Percentiles rank a stretch among this genome's conserved stretches.
These are phyloP conservation scores for Mycena metata DNA, from an alignment of 768 basidiomycete genomes.

Conservation along the genomic window DNA sequence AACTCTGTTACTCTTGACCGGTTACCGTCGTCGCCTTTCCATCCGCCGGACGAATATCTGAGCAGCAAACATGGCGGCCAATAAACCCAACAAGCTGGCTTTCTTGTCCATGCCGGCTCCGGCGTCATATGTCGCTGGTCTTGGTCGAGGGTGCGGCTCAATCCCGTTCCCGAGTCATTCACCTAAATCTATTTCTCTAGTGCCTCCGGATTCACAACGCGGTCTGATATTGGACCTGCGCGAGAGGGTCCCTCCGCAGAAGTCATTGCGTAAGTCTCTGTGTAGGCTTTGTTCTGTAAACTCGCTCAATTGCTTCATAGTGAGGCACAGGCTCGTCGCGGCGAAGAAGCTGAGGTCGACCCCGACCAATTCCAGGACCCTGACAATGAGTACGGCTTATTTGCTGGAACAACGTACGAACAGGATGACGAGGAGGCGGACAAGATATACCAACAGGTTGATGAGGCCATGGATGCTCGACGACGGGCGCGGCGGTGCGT, in stretches of 20 bases:
- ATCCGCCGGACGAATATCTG: neutral
- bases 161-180: neutral
- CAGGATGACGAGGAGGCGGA: slow-evolving; percentile 99
- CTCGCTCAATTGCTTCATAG: slow-evolving; percentile 52
- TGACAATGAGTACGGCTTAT: slow-evolving; percentile 96
- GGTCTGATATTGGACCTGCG: slow-evolving; percentile 98
- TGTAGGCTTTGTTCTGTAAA: neutral
- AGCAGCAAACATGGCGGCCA: slow-evolving; percentile 54
- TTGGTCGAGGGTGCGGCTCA: slow-evolving; percentile 88
- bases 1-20: neutral
- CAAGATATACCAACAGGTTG: slow-evolving; percentile 93
- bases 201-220: slow-evolving; percentile 97
- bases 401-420: slow-evolving; percentile 96
- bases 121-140: slow-evolving; percentile 97
- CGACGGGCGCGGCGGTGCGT: slow-evolving; percentile 83
- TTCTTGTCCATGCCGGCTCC: slow-evolving; percentile 95
- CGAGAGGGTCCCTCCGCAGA: slow-evolving; percentile 95
- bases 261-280: slow-evolving; percentile 80
- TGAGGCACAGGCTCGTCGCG: slow-evolving; percentile 87
- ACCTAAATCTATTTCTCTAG: slow-evolving; percentile 54
- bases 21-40: neutral
- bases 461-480: slow-evolving; percentile 90
- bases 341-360: slow-evolving; percentile 90
- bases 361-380: slow-evolving; percentile 96
- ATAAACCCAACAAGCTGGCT: slow-evolving; percentile 84